phyloP scores from a whole-genome alignment of 257 asterid genomes.

The Linderniella brevidens region DNA sequence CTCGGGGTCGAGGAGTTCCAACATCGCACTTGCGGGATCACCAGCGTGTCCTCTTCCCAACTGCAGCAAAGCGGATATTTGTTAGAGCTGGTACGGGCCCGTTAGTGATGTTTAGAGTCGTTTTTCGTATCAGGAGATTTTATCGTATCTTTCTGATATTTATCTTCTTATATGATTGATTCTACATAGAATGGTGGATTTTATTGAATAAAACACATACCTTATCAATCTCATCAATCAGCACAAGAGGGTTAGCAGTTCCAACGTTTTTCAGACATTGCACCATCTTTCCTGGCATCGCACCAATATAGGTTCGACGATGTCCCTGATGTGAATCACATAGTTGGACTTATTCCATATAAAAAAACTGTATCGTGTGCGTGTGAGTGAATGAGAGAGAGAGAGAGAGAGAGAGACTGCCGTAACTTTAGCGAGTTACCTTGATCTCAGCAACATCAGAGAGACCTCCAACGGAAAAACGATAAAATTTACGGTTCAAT shows the following conservation, averaged over 20 bases:
- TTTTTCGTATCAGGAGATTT: not conserved
- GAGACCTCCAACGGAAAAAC: conserved; percentile 98
- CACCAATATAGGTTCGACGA: conserved; percentile 98
- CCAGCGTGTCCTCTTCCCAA: conserved; percentile 98
- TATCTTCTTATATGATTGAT: not conserved
- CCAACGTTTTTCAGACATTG: conserved; percentile 93
- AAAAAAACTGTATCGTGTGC: no score
- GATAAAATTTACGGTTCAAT: conserved; percentile 87
- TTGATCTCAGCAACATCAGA: conserved; percentile 99
- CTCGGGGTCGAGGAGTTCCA: conserved; percentile 98
- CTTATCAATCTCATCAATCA: conserved; percentile 98
- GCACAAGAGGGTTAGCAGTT: conserved; percentile 96
- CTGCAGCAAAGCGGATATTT: no score
- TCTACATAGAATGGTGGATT: not conserved
- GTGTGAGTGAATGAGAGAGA: not conserved
- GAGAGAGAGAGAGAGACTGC: no score
- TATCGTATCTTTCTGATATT: not conserved
- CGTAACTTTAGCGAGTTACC: conserved; percentile 22
- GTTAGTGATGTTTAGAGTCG: conserved; percentile 7
- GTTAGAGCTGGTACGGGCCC: conserved; percentile 2
- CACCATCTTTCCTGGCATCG: conserved; percentile 99
- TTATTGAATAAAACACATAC: conserved; percentile 18
- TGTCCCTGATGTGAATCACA: conserved; percentile 49
- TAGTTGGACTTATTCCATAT: conserved; percentile 12
- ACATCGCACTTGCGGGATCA: conserved; percentile 99